Evolutionary conservation across 345 rosid genomes (phyloP), one percentile per base, ranked within the genome.

Genomic region (Aurinia saxatilis): DNA sequence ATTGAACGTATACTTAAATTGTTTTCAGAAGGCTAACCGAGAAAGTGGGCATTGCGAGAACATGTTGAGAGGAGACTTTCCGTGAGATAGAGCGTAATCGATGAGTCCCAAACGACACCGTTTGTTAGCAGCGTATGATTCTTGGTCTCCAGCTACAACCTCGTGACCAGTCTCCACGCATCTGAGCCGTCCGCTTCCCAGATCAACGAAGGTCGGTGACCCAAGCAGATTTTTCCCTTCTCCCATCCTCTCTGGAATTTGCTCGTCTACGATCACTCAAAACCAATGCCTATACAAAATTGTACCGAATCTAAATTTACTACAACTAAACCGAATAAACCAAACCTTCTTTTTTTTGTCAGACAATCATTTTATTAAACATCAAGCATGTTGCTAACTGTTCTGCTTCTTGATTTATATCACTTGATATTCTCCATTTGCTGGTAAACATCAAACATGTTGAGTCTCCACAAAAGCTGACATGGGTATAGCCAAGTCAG

Each of bases 121-220:
- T 66, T 89, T 92, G 54, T 85, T 85, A 39, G 49, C 72, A 18
- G 90, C 66, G 62, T 89, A 92, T 3, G 87, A 70, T 4, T 77
- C 93, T 60, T 75, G 75, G 77, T 85, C 95, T 76, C 81, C 84
- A 31, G 67, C 56, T 3, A 89, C 52, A 81, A 84, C 38, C 71
- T 89, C 91, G 76, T 89, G 95, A 18, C 95, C 96, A 0, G 96
- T 92, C 89, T 89, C 91, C 0, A 78, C 78, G 75, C 97, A 92
- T 76, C 80, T 80, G 65, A 89, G 68, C 57, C 91, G 82, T 33
- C 95, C 95, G 60, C 85, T 89, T 33, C 78, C 75, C 31, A 89
- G 72, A 75, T 75, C 75, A 2, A 67, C 52, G 75, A 83, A 87
- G 30, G 68, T 85, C 9, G 91, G 95, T 10, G 78, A 55, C 1